A percentile compares a stretch with the other conserved stretches of the same genome.
phyloP scores from a whole-genome alignment of 2,329 filamentous ascomycete species.

The Ceratocystis variospora region DNA sequence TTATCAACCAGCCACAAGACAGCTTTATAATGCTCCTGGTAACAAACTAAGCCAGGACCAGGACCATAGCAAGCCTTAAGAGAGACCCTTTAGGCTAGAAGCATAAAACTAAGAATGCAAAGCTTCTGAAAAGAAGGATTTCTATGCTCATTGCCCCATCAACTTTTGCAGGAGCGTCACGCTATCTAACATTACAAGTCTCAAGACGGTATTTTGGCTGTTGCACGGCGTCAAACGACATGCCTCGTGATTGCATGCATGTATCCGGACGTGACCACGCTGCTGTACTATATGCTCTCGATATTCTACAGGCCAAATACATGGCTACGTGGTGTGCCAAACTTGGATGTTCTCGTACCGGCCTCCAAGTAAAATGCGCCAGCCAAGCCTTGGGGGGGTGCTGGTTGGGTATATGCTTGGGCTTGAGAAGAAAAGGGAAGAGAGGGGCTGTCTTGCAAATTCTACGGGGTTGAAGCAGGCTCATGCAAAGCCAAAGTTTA shows the following conservation, averaged over 20 bases:
- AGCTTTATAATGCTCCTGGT: neutral
- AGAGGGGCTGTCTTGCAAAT: neutral
- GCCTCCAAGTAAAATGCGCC: neutral
- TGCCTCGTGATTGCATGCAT: conserved; percentile 11
- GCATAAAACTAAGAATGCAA: neutral
- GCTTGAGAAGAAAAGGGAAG: neutral
- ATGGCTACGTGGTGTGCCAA: neutral
- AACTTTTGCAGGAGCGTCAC: neutral
- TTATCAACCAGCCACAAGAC: neutral
- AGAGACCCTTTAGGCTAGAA: neutral
- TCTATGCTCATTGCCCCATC: neutral
- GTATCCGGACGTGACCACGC: neutral
- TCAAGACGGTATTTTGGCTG: neutral
- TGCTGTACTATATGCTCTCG: neutral
- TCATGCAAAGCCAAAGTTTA: neutral
- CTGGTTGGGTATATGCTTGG: neutral
- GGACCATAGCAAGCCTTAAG: neutral
- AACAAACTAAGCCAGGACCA: neutral
- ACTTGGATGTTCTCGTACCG: neutral
- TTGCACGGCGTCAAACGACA: conserved; percentile 8
- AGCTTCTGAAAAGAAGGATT: neutral
- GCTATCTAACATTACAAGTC: no score
- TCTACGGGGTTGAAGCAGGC: neutral
- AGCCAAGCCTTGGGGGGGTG: no score
- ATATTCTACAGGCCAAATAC: neutral